Evolutionary conservation across 768 basidiomycete genomes (phyloP).

Genomic region (Trametes gibbosa): DNA sequence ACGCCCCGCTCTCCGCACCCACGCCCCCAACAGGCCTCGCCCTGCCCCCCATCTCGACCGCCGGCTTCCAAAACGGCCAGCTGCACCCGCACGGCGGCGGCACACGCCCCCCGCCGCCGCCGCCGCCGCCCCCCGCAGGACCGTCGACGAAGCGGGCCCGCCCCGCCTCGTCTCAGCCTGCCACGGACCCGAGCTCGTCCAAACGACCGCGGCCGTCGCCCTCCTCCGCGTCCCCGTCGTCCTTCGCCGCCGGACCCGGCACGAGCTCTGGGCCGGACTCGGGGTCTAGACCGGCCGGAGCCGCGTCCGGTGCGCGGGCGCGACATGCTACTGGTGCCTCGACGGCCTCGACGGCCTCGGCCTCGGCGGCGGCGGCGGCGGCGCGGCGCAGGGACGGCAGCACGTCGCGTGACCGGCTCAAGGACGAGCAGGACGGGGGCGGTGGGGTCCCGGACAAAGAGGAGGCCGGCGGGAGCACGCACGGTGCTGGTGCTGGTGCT

Average conservation of each 20-base stretch:
- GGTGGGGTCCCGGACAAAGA: neutral
- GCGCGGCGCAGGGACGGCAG: neutral
- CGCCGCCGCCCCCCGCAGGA: neutral
- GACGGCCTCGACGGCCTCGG: too few species aligned
- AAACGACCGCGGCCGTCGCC: conserved; percentile 33
- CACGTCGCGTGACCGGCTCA: neutral
- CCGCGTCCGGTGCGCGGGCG: conserved; percentile 1
- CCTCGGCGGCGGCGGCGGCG: too few species aligned
- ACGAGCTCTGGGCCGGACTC: conserved; percentile 2
- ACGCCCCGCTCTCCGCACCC: too few species aligned
- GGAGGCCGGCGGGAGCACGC: too few species aligned
- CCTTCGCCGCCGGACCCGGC: conserved; percentile 11
- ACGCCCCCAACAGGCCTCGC: conserved; percentile 6
- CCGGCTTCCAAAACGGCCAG: neutral
- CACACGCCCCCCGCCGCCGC: conserved; percentile 10
- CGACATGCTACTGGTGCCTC: conserved; percentile 8
- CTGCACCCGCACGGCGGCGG: neutral
- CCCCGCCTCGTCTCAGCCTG: conserved; percentile 21
- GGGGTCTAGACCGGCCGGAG: neutral
- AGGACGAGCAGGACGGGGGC: neutral
- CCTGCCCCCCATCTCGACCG: conserved; percentile 15
- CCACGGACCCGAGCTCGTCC: conserved; percentile 24
- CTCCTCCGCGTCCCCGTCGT: conserved; percentile 4
- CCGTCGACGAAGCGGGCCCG: conserved; percentile 17
- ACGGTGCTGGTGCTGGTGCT: too few species aligned